Conservation (phyloP, 1,284 basidiomycete genomes). For the Leccinum fallax region DNA sequence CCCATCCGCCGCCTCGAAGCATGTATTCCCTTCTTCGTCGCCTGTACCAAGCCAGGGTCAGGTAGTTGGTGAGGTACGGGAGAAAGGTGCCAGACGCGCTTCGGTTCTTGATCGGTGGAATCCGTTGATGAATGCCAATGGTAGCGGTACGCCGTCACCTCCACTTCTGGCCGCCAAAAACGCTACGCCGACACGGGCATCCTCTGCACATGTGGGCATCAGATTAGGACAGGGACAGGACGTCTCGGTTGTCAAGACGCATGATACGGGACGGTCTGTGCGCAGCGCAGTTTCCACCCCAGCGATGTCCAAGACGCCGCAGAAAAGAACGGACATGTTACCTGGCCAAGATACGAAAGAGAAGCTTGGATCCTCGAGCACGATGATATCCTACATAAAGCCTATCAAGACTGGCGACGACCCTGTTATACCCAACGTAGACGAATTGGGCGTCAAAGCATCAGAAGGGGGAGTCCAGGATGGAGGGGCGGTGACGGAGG, state of each 20-base stretch:
- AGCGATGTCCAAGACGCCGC: constrained; percentile 31
- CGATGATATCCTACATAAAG: constrained; percentile 54
- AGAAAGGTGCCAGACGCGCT: constrained; percentile 43
- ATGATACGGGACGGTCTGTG: constrained; percentile 36
- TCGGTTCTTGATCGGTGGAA: constrained; percentile 75
- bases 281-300: constrained; percentile 31
- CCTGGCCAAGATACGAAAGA: constrained; percentile 19
- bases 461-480: constrained; percentile 32
- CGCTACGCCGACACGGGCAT: constrained; percentile 23
- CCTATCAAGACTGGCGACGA: constrained; percentile 52
- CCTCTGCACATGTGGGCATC: constrained; percentile 9
- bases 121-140: constrained; percentile 28
- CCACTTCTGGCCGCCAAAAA: constrained; percentile 42
- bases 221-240: constrained; percentile 28
- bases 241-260: constrained; percentile 21
- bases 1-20: constrained; percentile 22
- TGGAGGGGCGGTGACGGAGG: constrained; percentile 13
- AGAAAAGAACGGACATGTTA: constrained; percentile 24
- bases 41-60: constrained; percentile 36
- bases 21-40: constrained; percentile 31
- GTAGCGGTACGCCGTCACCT: constrained; percentile 33
- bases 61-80: constrained; percentile 30
- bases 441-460: constrained; percentile 61
- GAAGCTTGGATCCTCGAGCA: constrained; percentile 49
- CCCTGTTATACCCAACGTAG: constrained; percentile 42